Evolutionary conservation across 2,329 filamentous ascomycete genomes (phyloP).

Genomic region (Achaetomium macrosporum): DNA sequence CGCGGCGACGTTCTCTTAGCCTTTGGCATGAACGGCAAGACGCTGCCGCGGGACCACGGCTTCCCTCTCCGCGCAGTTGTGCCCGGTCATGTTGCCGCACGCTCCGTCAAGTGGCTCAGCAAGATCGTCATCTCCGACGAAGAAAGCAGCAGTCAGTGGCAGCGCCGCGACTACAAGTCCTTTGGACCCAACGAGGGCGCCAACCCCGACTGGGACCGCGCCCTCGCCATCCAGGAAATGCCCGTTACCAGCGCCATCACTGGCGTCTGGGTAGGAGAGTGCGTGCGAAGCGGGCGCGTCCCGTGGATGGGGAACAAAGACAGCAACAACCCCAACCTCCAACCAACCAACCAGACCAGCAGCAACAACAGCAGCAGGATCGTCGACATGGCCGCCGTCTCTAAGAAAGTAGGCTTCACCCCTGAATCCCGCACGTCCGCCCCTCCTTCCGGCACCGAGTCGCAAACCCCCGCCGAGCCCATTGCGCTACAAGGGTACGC

Average conservation of each 20-base stretch:
- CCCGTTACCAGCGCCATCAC: constrained; percentile 65
- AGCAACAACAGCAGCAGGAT: constrained; percentile 5
- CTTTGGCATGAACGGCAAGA: constrained; percentile 60
- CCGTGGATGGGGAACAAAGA: constrained; percentile 17
- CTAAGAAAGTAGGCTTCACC: constrained; percentile 20
- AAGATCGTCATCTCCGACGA: constrained; percentile 60
- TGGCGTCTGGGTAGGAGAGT: constrained; percentile 38
- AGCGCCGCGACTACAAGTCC: constrained; percentile 62
- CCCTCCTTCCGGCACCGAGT: not conserved
- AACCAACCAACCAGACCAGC: not conserved
- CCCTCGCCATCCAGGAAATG: constrained; percentile 61
- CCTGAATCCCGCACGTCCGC: not conserved
- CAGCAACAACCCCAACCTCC: not conserved
- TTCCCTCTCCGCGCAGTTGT: constrained; percentile 58
- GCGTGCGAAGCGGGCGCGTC: constrained; percentile 22
- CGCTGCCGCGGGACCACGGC: constrained; percentile 59
- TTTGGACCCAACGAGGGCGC: constrained; percentile 58
- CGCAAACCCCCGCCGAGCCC: constrained; percentile 17
- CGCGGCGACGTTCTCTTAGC: constrained; percentile 60
- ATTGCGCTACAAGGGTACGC: constrained; percentile 56
- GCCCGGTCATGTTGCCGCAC: constrained; percentile 60
- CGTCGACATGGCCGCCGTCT: constrained; percentile 21
- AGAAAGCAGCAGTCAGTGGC: constrained; percentile 61
- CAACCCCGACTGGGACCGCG: constrained; percentile 56
- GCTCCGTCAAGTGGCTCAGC: constrained; percentile 64